A percentile compares a stretch with the other conserved stretches of the same genome.
phyloP scores from a whole-genome alignment of 2,329 filamentous ascomycete genomes.

The Tolypocladium ovalisporum region DNA sequence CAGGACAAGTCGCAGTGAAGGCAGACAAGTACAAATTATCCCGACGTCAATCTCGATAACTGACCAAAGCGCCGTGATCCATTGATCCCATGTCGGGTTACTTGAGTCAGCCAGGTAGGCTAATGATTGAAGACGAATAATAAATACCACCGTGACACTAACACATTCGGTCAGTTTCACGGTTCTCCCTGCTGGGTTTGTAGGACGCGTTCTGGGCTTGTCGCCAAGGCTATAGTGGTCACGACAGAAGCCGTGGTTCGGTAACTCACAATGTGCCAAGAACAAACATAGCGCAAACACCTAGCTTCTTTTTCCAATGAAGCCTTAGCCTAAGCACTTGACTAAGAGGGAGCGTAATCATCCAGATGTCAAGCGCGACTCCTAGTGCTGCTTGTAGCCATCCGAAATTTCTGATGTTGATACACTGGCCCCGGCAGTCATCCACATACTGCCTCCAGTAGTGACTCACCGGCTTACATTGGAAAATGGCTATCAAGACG shows the following conservation, averaged over 20 bases:
- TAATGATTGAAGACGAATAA: not conserved
- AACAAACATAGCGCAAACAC: conserved; percentile 31
- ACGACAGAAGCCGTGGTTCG: too few species aligned
- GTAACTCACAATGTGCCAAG: conserved; percentile 23
- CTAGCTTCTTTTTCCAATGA: conserved; percentile 30
- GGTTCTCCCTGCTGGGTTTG: too few species aligned
- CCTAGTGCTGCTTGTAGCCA: conserved; percentile 36
- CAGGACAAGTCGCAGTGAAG: not conserved
- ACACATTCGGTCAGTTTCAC: too few species aligned
- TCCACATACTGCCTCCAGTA: conserved; percentile 38
- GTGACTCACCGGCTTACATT: conserved; percentile 26
- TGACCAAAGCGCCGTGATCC: not conserved
- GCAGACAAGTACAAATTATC: not conserved
- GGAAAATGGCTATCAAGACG: conserved; percentile 18
- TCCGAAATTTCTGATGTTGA: conserved; percentile 30
- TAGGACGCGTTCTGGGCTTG: too few species aligned
- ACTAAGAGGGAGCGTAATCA: conserved; percentile 33
- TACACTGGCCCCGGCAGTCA: conserved; percentile 26
- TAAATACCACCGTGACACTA: not conserved
- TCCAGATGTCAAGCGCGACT: conserved; percentile 34
- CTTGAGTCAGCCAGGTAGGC: not conserved
- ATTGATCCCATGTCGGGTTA: not conserved
- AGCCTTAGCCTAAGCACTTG: conserved; percentile 26
- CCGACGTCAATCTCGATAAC: not conserved
- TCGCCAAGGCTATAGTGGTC: too few species aligned